phyloP scores from a whole-genome alignment of 345 rosid species.

The Eucalyptus sp. region DNA sequence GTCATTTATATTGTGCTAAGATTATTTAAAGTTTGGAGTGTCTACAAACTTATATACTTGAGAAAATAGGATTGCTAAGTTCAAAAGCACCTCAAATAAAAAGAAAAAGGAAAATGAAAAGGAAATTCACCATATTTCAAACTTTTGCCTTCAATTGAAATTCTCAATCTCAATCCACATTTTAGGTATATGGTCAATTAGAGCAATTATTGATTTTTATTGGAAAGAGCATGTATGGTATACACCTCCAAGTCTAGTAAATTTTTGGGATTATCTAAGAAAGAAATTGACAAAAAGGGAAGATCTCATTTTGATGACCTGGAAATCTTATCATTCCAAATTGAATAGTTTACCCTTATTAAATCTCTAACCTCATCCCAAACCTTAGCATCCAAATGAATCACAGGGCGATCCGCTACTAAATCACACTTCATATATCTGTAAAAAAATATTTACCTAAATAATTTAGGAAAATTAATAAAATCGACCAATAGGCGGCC shows the following conservation, averaged over 20 bases:
- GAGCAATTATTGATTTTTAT: background rate
- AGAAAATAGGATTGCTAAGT: background rate
- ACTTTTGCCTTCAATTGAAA: background rate
- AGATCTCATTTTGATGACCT: background rate
- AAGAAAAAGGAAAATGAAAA: background rate
- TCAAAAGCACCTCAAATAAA: background rate
- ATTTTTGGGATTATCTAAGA: background rate
- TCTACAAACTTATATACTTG: background rate
- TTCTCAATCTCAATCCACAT: background rate
- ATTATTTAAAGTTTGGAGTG: background rate
- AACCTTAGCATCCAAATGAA: background rate
- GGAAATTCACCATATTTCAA: background rate
- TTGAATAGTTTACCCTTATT: background rate
- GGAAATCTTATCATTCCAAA: background rate
- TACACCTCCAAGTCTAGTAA: background rate
- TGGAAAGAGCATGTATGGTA: background rate
- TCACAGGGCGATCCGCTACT: fast-evolving
- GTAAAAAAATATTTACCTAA: fast-evolving
- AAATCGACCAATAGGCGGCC: fast-evolving
- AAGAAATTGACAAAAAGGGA: background rate
- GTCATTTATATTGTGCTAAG: background rate
- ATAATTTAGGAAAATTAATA: background rate
- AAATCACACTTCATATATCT: too few relatives aligned
- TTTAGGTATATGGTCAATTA: background rate
- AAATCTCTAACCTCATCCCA: background rate